Base-by-base conservation (phyloP, 768 basidiomycete species). In the Boletus patriciae region DNA sequence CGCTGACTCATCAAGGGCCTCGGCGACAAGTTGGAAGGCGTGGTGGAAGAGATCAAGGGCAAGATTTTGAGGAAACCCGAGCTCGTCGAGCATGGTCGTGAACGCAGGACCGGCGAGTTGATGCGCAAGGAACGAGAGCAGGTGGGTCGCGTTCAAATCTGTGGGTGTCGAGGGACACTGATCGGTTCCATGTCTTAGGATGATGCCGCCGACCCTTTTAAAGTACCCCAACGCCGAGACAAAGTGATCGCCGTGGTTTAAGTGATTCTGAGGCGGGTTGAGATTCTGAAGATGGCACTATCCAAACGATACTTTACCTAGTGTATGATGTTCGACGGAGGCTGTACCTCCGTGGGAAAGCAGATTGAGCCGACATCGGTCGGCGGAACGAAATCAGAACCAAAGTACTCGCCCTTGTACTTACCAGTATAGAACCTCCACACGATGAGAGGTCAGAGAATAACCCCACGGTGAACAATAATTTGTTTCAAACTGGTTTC, bases 31-130 rank as follows among this genome's bases (percentile, higher is more conserved):
- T 23, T 80, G 19, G 50, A 34, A 6, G 78, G 80, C 1, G 4
- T 74, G 6, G 72, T 70, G 49, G 76, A 79, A 44, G 69, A 77
- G 58, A 19, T 76, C 55, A 72, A 70, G 52, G 78, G 78, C 18
- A 78, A 75, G 65, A 54, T 79, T 16, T 61, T 65, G 44, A 59
- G 62, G 33, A 72, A 77, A 46, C 75, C 70, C 3, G 73, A 74
- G 9, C 50, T 76, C 19, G 73, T 68, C 5, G 61, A 77, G 62
- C 71, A 71, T 37, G 79, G 79, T 2, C 69, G 60, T 37, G 72
- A 78, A 27, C 67, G 66, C 50, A 72, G 70, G 62, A 75, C 74
- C 0, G 80, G 80, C 34, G 74, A 75, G 54, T 55, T 76, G 59
- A 74, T 74, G 72, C 66, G 61, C 49, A 74, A 66, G 61, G 62